Percentiles rank a stretch among this genome's conserved stretches.
phyloP scores from a whole-genome alignment of 192 early-diverging fungal species.

The Rhizoclosmatium globosum region DNA sequence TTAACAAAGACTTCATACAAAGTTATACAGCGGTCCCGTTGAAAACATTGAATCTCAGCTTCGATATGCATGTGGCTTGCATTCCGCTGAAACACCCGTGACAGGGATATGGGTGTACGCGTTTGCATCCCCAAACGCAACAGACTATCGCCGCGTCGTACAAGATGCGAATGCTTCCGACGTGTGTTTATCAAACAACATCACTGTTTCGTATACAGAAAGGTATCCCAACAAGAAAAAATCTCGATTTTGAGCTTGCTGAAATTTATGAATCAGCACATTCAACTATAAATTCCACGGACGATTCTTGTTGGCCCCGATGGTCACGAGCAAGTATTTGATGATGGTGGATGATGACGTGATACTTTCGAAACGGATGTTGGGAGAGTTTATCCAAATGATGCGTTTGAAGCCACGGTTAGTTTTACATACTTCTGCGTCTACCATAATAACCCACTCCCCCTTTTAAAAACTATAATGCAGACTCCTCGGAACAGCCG shows the following conservation, averaged over 20 bases:
- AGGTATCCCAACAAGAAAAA: neutral
- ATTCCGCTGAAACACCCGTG: too few species aligned
- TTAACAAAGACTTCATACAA: too few species aligned
- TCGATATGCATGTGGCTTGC: too few species aligned
- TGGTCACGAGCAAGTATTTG: slow-evolving; percentile 16
- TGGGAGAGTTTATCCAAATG: slow-evolving; percentile 6
- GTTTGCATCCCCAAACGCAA: too few species aligned
- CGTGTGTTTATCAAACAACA: too few species aligned
- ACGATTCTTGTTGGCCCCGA: slow-evolving; percentile 26
- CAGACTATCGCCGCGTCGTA: too few species aligned
- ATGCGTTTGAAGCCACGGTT: slow-evolving; percentile 24
- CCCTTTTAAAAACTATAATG: neutral
- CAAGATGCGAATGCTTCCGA: too few species aligned
- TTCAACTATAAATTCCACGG: slow-evolving; percentile 39
- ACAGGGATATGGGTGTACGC: too few species aligned
- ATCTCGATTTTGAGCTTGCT: neutral
- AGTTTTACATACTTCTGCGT: neutral
- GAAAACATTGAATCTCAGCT: too few species aligned
- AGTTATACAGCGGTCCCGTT: too few species aligned
- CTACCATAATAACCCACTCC: neutral
- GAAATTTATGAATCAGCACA: too few species aligned
- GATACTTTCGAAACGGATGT: neutral
- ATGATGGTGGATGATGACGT: slow-evolving; percentile 38
- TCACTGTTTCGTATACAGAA: too few species aligned
- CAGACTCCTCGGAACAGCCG: slow-evolving; percentile 30